Evolutionary conservation across 805 yeast species (phyloP), one percentile per base, ranked within the genome.

Genomic region (Suhomyces faveliae): DNA sequence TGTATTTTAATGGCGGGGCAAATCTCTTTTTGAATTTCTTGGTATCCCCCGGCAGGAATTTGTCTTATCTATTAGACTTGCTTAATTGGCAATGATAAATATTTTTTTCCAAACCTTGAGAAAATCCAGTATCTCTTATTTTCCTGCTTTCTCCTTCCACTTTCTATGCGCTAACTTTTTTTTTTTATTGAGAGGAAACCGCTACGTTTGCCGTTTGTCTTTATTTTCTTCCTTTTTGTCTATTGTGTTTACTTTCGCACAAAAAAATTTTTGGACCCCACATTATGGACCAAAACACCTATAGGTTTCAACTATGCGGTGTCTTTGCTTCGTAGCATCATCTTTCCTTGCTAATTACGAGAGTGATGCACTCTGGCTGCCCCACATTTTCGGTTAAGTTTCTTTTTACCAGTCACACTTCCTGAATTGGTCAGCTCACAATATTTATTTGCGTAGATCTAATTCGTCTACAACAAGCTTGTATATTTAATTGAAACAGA

Each of bases 401-500:
- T n/a, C n/a, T n/a, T n/a, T n/a, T n/a, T n/a, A n/a, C n/a, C n/a
- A n/a, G n/a, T n/a, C n/a, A n/a, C n/a, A n/a, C n/a, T n/a, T n/a
- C n/a, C n/a, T n/a, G n/a, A n/a, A n/a, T n/a, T n/a, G n/a, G n/a
- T n/a, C n/a, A n/a, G n/a, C n/a, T n/a, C n/a, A n/a, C n/a, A n/a
- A n/a, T n/a, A n/a, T n/a, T n/a, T n/a, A n/a, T n/a, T n/a, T n/a
- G n/a, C n/a, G n/a, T n/a, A n/a, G n/a, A n/a, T 27, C 15, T n/a
- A 5, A n/a, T 27, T 27, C 30, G 13, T n/a, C n/a, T n/a, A n/a
- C n/a, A n/a, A n/a, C n/a, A 30, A 30, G 35, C 13, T 30, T 13
- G 4, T 15, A 15, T 19, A n/a, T 5, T 27, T 52, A 63, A 42
- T 54, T 59, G 48, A 63, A 63, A 20, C 58, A 57, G 33, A 63